Percentiles rank a stretch among this genome's conserved stretches.
These are phyloP conservation scores for Lipomyces yarrowii DNA, from an alignment of 1,139 yeast genomes.

Conservation along the genomic window DNA sequence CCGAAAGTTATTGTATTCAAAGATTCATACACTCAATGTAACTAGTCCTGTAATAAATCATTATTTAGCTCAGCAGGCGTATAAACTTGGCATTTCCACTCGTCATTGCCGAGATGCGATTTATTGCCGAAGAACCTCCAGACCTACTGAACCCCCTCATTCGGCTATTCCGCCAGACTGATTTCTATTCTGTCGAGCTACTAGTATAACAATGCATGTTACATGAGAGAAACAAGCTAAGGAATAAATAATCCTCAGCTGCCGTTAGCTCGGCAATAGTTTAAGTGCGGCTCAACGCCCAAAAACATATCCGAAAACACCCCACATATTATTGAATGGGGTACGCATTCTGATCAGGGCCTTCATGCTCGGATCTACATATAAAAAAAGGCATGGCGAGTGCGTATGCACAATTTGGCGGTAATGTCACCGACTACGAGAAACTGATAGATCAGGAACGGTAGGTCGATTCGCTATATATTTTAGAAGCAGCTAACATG, in stretches of 20 bases:
- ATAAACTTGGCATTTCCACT: background rate
- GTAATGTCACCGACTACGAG: background rate
- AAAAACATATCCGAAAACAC: background rate
- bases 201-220: too few relatives aligned
- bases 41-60: background rate
- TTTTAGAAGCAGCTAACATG: background rate
- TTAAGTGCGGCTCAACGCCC: background rate
- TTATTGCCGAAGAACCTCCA: background rate
- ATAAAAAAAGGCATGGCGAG: background rate
- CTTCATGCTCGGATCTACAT: background rate
- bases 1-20: background rate
- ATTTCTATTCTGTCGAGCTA: too few relatives aligned
- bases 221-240: too few relatives aligned
- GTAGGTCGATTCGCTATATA: background rate
- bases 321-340: too few relatives aligned
- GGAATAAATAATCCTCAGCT: too few relatives aligned
- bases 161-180: too few relatives aligned
- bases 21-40: too few relatives aligned
- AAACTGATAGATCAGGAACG: background rate
- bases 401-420: background rate
- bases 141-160: background rate
- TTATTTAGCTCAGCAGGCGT: background rate
- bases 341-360: background rate
- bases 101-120: background rate
- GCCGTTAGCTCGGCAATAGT: background rate